A percentile compares a stretch with the other conserved stretches of the same genome.
phyloP scores from a whole-genome alignment of 208 protist species.

The Leptomonas pyrrhocoris region DNA sequence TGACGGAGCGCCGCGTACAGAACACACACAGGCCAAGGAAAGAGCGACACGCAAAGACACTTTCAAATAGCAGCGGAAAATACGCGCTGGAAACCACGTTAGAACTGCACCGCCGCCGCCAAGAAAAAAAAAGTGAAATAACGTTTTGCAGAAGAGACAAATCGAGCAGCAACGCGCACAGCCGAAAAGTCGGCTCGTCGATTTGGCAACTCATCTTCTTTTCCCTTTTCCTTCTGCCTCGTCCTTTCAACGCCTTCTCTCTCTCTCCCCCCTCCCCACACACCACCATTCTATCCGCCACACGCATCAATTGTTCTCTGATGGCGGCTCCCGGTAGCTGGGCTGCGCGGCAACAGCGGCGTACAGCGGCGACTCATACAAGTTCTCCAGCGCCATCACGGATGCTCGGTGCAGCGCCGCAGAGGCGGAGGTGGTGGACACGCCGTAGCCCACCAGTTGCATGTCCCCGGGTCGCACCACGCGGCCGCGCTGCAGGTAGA shows the following conservation, averaged over 20 bases:
- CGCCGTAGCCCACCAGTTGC: constrained; percentile 80
- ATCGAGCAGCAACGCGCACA: no score
- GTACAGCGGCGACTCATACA: constrained; percentile 32
- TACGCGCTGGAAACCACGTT: no score
- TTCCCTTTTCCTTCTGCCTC: no score
- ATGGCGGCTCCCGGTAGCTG: constrained; percentile 17
- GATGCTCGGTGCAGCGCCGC: constrained; percentile 71
- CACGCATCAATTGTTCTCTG: not conserved
- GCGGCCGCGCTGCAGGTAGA: constrained; percentile 68
- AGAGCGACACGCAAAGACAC: no score
- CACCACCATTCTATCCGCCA: no score
- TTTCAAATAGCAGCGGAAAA: no score
- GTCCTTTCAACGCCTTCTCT: no score
- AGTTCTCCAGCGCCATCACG: constrained; percentile 52
- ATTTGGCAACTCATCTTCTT: no score
- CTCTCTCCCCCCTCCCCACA: no score
- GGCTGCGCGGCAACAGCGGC: constrained; percentile 14
- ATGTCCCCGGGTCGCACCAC: constrained; percentile 52
- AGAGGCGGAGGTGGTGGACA: constrained; percentile 24
- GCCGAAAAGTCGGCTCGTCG: no score
- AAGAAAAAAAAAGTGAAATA: constrained; percentile 29
- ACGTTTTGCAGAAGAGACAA: constrained; percentile 2
- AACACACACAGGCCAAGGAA: no score
- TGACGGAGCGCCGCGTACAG: no score
- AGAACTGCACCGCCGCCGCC: not conserved